A percentile compares a stretch with the other conserved stretches of the same genome.
Evolutionary conservation across 495 filamentous ascomycete species (phyloP).

Genomic region (Aspergillus kassunensis): DNA sequence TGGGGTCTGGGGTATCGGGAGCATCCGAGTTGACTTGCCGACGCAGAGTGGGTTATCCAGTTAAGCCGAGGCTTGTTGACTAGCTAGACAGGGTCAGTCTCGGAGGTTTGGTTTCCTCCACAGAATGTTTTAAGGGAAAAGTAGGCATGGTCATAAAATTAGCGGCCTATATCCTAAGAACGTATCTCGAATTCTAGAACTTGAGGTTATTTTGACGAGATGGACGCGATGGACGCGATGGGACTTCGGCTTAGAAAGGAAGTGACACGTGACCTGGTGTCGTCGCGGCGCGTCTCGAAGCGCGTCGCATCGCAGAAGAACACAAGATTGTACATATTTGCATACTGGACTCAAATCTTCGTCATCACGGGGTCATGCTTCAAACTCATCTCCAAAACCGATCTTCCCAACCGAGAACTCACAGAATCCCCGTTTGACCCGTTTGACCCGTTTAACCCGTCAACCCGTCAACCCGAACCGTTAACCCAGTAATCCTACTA

Average conservation of each 20-base stretch:
- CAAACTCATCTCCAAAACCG: background rate
- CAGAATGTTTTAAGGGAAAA: background rate
- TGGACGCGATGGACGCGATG: background rate
- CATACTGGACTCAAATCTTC: background rate
- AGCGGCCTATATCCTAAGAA: too few species aligned
- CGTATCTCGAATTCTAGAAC: too few species aligned
- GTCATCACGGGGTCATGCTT: background rate
- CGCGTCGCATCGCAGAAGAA: slow-evolving; percentile 21
- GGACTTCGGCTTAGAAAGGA: background rate
- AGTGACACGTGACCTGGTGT: slow-evolving; percentile 23
- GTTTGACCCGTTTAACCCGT: too few species aligned
- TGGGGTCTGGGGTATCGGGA: slow-evolving; percentile 14
- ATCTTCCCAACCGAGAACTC: background rate
- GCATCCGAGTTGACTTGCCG: slow-evolving; percentile 12
- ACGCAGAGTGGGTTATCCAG: slow-evolving; percentile 2
- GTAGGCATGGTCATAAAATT: too few species aligned
- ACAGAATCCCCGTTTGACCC: too few species aligned
- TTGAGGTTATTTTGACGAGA: too few species aligned
- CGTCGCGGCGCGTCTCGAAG: slow-evolving; percentile 12
- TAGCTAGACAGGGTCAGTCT: background rate
- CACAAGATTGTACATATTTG: background rate
- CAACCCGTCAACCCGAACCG: too few species aligned
- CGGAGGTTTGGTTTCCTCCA: background rate
- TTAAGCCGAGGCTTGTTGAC: slow-evolving; percentile 5
- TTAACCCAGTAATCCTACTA: too few species aligned